Base-by-base conservation (phyloP, 2,329 filamentous ascomycete species). In the Sarocladium strictum region DNA sequence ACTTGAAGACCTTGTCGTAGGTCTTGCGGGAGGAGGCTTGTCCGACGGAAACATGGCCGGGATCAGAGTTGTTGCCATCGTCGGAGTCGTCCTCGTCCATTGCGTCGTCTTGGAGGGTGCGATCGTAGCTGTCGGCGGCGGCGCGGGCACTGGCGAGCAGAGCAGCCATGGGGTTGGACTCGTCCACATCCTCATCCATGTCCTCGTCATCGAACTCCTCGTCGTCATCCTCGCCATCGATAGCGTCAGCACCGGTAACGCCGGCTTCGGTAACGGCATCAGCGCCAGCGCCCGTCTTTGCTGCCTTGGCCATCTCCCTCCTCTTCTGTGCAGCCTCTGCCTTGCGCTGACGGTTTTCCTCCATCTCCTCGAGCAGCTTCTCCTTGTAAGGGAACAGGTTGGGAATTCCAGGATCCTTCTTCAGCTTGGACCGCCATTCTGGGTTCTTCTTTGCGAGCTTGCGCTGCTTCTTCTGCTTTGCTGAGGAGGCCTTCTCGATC, bases 311-410 rank as follows among this genome's bases (percentile, higher is more conserved):
- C 64, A 90, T 75, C 66, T 95, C 89, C 59, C 83, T 83, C 63
- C 83, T 79, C 66, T 81, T 81, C 69, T 82, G 77, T 56, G 81
- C 79, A 66, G 96, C 90, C 65, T 96, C 91, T 59, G 84, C 84
- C 76, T 93, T 97, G 69, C 82, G 76, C 61, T 86, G 76, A 67
- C 87, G 87, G 64, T 84, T 87, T 73, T 96, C 90, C 74, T 99
- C 94, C 63, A 99, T 95, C 72, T 99, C 91, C 56, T 92, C 85
- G 32, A 99, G 81, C 26, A 99, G 82, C 77, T 88, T 92, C 70
- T 97, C 92, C 76, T 99, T 99, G 79, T 94, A 97, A 1, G 94
- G 94, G 75, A 97, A 99, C 33, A 97, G 75, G 67, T 97, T 99
- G 38, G 94, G 94, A 58, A 99, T 97, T 50, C 94, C 94, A 23